phyloP scores from a whole-genome alignment of 2,329 filamentous ascomycete genomes.

The Neonectria punicea region DNA sequence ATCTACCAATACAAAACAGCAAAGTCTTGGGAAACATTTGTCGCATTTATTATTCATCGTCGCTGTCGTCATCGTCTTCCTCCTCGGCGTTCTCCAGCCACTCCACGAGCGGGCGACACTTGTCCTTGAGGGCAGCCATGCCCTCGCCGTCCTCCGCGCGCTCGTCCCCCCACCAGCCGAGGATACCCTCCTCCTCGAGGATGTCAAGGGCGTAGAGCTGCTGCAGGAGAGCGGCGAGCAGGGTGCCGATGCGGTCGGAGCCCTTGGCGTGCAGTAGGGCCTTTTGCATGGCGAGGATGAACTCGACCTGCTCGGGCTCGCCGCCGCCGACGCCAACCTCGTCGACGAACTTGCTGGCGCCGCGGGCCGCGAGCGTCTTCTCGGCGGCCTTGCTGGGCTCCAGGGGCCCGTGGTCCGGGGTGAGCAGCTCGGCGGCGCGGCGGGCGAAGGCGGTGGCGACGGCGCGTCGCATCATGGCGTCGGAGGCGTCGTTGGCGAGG shows the following conservation, averaged over 20 bases:
- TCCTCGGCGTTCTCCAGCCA: conserved; percentile 83
- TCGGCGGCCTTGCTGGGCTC: conserved; percentile 74
- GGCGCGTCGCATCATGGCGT: conserved; percentile 86
- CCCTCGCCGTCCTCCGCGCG: conserved; percentile 73
- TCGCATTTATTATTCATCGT: conserved; percentile 46
- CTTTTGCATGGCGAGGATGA: conserved; percentile 83
- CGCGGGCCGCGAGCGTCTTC: conserved; percentile 66
- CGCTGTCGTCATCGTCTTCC: conserved; percentile 71
- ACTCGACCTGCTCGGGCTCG: conserved; percentile 84
- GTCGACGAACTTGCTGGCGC: conserved; percentile 65
- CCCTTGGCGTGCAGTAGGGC: conserved; percentile 77
- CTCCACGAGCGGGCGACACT: conserved; percentile 83
- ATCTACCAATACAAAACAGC: conserved; percentile 12
- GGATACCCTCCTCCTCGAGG: conserved; percentile 87
- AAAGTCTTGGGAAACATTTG: not conserved
- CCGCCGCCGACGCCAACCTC: conserved; percentile 73
- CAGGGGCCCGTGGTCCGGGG: conserved; percentile 60
- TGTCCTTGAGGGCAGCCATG: conserved; percentile 76
- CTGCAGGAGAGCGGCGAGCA: conserved; percentile 83
- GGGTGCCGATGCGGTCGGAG: conserved; percentile 64
- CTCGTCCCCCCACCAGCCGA: conserved; percentile 87
- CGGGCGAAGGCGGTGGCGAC: conserved; percentile 88
- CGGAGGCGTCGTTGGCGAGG: conserved; percentile 89
- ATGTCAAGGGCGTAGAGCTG: conserved; percentile 87
- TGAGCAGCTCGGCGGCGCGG: conserved; percentile 76